Evolutionary conservation across 768 basidiomycete genomes (phyloP).

Genomic region (Suillus lakei): DNA sequence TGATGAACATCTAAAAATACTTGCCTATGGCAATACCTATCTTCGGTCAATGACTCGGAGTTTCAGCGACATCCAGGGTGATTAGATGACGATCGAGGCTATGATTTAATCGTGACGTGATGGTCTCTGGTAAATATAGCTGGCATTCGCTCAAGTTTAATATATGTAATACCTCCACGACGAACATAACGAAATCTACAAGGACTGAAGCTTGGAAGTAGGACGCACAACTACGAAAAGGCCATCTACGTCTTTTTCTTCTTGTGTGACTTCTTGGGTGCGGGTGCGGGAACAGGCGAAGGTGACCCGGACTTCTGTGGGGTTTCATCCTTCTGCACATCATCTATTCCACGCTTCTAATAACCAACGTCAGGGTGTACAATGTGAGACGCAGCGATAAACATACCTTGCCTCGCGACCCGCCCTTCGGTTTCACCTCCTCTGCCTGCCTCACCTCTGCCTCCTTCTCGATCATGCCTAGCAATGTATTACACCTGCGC

Average conservation of each 20-base stretch:
- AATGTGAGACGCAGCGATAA: background rate
- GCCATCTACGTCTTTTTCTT: slow-evolving; percentile 63
- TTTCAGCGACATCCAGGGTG: no score
- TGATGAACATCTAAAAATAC: no score
- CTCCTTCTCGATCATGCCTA: slow-evolving; percentile 94
- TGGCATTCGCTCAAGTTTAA: background rate
- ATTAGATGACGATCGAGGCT: background rate
- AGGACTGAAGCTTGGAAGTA: background rate
- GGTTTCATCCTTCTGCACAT: slow-evolving; percentile 55
- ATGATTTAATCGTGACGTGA: background rate
- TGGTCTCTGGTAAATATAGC: background rate
- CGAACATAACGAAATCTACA: background rate
- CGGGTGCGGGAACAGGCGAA: slow-evolving; percentile 56
- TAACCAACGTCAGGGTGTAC: slow-evolving; percentile 3
- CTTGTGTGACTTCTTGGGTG: slow-evolving; percentile 65
- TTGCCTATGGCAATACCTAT: no score
- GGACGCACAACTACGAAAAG: background rate
- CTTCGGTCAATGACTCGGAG: no score
- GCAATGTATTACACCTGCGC: slow-evolving; percentile 83
- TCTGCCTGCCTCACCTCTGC: slow-evolving; percentile 68
- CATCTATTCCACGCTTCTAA: slow-evolving; percentile 77
- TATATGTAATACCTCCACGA: background rate
- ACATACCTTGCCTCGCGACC: slow-evolving; percentile 66
- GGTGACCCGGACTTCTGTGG: slow-evolving; percentile 61
- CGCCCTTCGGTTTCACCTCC: slow-evolving; percentile 64